phyloP scores from a whole-genome alignment of 2,329 filamentous ascomycete genomes.

The Cercospora beticola region DNA sequence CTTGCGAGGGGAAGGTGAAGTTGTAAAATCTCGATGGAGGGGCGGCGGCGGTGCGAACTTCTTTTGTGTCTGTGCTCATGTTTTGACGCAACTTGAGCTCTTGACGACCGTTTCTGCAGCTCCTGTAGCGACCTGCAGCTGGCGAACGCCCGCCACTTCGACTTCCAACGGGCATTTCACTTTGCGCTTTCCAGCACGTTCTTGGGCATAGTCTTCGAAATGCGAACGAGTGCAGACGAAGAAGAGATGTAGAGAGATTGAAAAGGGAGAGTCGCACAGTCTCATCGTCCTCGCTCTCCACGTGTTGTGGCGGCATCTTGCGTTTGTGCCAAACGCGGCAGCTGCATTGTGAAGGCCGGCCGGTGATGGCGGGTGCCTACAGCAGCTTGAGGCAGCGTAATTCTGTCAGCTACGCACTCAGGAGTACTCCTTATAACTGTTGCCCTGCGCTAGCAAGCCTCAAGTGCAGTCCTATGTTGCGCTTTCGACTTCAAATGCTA shows the following conservation, averaged over 20 bases:
- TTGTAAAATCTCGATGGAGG: neutral
- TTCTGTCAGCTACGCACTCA: neutral
- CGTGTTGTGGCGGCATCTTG: constrained; percentile 3
- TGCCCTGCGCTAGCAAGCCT: neutral
- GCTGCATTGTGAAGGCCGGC: neutral
- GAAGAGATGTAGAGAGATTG: neutral
- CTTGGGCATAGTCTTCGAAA: neutral
- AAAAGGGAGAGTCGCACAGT: constrained; percentile 6
- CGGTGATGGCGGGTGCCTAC: neutral
- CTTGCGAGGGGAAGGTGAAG: neutral
- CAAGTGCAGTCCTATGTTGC: neutral
- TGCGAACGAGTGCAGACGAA: neutral
- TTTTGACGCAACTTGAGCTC: neutral
- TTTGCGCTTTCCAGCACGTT: neutral
- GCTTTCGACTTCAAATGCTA: neutral
- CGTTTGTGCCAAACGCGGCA: constrained; percentile 5
- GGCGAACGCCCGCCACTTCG: neutral
- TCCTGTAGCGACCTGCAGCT: neutral
- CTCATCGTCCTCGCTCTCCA: neutral
- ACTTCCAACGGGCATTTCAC: neutral
- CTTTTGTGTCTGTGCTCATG: neutral
- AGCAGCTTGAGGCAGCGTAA: neutral
- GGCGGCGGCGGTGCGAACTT: neutral
- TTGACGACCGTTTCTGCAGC: neutral
- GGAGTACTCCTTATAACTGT: neutral